phyloP scores from a whole-genome alignment of 495 filamentous ascomycete genomes.

The Tuber melanosporum region DNA sequence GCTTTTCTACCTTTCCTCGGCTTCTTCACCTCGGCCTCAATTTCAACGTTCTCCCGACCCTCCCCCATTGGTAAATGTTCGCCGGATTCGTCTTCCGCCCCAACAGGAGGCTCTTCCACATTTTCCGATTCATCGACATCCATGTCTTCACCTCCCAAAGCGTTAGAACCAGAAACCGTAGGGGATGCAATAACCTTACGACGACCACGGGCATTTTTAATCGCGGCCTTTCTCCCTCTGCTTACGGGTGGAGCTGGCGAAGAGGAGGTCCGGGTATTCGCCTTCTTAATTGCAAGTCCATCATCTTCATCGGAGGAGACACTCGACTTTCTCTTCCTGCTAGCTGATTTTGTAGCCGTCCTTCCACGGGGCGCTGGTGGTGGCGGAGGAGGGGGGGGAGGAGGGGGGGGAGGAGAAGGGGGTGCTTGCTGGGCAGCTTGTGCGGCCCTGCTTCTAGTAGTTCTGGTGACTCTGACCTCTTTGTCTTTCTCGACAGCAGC shows the following conservation, averaged over 20 bases:
- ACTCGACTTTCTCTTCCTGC: slow-evolving; percentile 1
- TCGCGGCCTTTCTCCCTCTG: neutral
- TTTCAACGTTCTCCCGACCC: neutral
- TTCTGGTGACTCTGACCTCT: neutral
- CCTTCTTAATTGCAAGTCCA: neutral
- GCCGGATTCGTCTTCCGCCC: neutral
- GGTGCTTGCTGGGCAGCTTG: neutral
- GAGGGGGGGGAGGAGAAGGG: neutral
- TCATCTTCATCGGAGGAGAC: neutral
- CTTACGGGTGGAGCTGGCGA: neutral
- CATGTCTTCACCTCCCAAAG: neutral
- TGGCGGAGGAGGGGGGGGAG: neutral
- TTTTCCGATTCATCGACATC: neutral
- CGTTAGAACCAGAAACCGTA: neutral
- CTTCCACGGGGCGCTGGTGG: neutral
- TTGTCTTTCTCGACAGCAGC: neutral
- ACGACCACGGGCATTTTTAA: slow-evolving; percentile 2
- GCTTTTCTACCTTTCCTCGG: neutral
- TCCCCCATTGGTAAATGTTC: neutral
- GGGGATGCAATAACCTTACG: neutral
- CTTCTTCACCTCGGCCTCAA: neutral
- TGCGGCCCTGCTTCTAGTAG: neutral
- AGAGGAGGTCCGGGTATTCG: neutral
- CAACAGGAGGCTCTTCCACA: neutral
- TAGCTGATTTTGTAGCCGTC: neutral